Percentiles rank a stretch among this genome's conserved stretches.
Conservation (phyloP, 495 filamentous ascomycete genomes). For the Xylaria intraflava region DNA sequence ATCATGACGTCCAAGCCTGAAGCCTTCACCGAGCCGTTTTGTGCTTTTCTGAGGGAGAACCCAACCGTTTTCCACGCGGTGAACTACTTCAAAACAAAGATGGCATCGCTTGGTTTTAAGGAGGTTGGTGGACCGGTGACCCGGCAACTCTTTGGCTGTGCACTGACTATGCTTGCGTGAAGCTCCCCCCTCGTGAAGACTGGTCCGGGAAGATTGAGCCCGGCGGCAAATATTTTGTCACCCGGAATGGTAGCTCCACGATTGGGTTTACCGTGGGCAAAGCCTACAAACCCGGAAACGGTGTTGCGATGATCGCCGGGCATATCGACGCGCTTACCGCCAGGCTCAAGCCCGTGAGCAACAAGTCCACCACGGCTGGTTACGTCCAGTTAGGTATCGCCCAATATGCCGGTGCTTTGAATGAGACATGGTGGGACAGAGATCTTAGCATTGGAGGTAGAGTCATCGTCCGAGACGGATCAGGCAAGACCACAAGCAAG, state of each 20-base stretch:
- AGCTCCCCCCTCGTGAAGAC: conserved; percentile 68
- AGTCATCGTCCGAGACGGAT: conserved; percentile 71
- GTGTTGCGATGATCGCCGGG: conserved; percentile 70
- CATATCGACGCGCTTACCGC: conserved; percentile 91
- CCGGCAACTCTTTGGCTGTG: not conserved
- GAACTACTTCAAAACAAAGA: conserved; percentile 61
- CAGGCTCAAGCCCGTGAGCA: conserved; percentile 81
- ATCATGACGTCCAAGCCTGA: conserved; percentile 43
- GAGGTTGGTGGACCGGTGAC: conserved; percentile 36
- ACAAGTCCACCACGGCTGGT: conserved; percentile 69
- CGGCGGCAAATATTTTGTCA: conserved; percentile 83
- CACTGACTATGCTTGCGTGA: conserved; percentile 7
- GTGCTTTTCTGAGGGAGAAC: conserved; percentile 79
- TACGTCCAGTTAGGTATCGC: conserved; percentile 89
- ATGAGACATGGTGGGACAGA: conserved; percentile 88
- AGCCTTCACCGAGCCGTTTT: conserved; percentile 76
- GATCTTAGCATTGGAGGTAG: conserved; percentile 86
- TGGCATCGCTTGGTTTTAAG: conserved; percentile 63
- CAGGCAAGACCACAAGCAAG: conserved; percentile 73
- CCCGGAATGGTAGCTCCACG: conserved; percentile 77
- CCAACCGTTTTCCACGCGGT: conserved; percentile 92
- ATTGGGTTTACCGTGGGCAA: conserved; percentile 84
- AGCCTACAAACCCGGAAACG: conserved; percentile 79
- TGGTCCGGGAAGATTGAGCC: conserved; percentile 70
- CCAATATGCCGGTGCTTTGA: conserved; percentile 82